These are phyloP conservation scores for Pulveroboletus frians DNA, from an alignment of 768 basidiomycete genomes.

Conservation along the genomic window DNA sequence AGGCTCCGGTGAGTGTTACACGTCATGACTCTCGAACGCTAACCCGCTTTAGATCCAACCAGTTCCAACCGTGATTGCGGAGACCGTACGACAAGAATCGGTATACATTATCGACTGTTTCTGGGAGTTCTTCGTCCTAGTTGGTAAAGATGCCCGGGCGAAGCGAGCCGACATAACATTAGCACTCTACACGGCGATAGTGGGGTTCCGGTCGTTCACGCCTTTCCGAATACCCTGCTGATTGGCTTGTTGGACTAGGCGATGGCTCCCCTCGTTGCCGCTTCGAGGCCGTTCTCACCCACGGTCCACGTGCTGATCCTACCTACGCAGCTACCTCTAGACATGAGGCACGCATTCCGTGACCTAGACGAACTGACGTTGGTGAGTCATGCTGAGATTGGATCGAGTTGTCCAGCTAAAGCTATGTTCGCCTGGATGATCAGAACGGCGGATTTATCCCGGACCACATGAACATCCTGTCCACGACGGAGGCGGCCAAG, in stretches of 20 bases:
- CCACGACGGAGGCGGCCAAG: conserved; percentile 47
- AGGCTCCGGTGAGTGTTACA: conserved; percentile 38
- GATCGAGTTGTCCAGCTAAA: neutral
- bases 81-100: conserved; percentile 35
- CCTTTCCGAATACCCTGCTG: neutral
- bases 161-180: conserved; percentile 55
- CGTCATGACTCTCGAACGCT: neutral
- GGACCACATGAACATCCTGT: conserved; percentile 75
- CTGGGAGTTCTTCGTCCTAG: conserved; percentile 76
- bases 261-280: conserved; percentile 47
- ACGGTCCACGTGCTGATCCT: conserved; percentile 69
- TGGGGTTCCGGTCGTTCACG: conserved; percentile 24
- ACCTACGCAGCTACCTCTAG: conserved; percentile 69
- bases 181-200: conserved; percentile 55
- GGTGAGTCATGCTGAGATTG: conserved; percentile 36
- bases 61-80: conserved; percentile 41
- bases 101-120: conserved; percentile 70
- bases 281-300: conserved; percentile 61
- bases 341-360: conserved; percentile 63
- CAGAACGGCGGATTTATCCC: conserved; percentile 53
- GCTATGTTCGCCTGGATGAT: neutral
- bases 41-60: conserved; percentile 38
- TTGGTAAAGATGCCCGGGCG: conserved; percentile 62
- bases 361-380: conserved; percentile 59
- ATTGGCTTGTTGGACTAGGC: conserved; percentile 34